A percentile compares a stretch with the other conserved stretches of the same genome.
Conservation (phyloP, 2,329 filamentous ascomycete genomes). For the Xylaria sp. region DNA sequence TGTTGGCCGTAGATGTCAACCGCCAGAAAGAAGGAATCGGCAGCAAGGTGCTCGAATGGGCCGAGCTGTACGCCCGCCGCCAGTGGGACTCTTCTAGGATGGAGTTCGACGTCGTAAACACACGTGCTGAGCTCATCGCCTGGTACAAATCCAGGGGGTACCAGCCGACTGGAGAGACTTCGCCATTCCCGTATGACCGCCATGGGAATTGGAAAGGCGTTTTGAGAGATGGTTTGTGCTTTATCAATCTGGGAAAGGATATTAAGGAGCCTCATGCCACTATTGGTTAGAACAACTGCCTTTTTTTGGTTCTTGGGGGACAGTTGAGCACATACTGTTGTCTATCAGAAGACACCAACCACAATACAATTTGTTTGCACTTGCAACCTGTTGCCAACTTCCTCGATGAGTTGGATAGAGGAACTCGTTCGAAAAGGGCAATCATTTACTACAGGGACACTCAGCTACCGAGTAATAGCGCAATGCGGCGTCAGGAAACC, state of each 20-base stretch:
- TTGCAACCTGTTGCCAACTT: not conserved
- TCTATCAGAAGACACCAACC: not conserved
- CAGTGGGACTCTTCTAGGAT: constrained; percentile 51
- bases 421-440: not conserved
- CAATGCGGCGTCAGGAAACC: not conserved
- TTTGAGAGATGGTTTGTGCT: constrained; percentile 58
- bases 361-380: not conserved
- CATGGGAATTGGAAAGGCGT: constrained; percentile 50
- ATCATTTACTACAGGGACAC: not conserved
- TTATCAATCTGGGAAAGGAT: constrained; percentile 55
- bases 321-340: not conserved
- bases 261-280: constrained; percentile 31
- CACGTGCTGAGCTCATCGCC: constrained; percentile 56
- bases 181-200: constrained; percentile 56
- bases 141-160: constrained; percentile 61
- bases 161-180: constrained; percentile 52
- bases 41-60: constrained; percentile 53
- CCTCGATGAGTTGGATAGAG: not conserved
- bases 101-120: constrained; percentile 59
- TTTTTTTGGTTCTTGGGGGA: not conserved
- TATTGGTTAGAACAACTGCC: constrained; percentile 8
- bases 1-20: constrained; percentile 60
- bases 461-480: not conserved
- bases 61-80: constrained; percentile 53
- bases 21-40: constrained; percentile 59